Base-by-base conservation (phyloP, 2,329 filamentous ascomycete species). In the Exutisphaerella laricina region DNA sequence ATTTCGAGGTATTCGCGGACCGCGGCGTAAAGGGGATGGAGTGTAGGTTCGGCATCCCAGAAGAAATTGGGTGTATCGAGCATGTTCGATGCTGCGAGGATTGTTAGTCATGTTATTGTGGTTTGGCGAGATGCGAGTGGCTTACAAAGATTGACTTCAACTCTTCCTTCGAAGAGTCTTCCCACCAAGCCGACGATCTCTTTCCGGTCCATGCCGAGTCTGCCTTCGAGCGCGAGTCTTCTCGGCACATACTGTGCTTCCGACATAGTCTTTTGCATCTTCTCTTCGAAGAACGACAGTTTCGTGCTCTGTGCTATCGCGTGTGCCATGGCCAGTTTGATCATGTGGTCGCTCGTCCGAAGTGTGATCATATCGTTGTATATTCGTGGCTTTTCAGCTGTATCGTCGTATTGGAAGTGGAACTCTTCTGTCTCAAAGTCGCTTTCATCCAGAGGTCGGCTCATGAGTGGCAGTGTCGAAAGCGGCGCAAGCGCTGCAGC, bases 331-430 rank as follows among this genome's bases (percentile, higher is more conserved):
- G 90, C 88, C 12, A 98, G 75, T 68, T 97, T 97, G 63, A 97
- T 94, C 90, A 98, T 97, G 68, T 98, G 92, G 68, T 98, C 92
- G 28, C 87, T 83, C 47, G 88, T 94, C 50, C 94, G 77, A 32
- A 98, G 71, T 0, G 92, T 98, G 58, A 98, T 97, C 92, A 98
- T 98, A 66, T 98, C 92, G 67, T 98, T 97, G 70, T 94, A 98
- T 21, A 98, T 85, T 43, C 92, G 79, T 4, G 92, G 92, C 37
- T 89, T 79, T 49, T 88, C 84, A 23, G 92, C 88, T 45, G 87
- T 77, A 1, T 80, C 77, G 57, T 87, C 94, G 70, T 98, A 98
- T 65, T 97, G 89, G 61, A 98, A 98, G 62, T 98, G 90, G 58
- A 98, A 96, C 61, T 97, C 90, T 62, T 98, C 92, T 0, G 85